Base-by-base conservation (phyloP, 345 rosid genomes). In the Cardamine resedifolia region DNA sequence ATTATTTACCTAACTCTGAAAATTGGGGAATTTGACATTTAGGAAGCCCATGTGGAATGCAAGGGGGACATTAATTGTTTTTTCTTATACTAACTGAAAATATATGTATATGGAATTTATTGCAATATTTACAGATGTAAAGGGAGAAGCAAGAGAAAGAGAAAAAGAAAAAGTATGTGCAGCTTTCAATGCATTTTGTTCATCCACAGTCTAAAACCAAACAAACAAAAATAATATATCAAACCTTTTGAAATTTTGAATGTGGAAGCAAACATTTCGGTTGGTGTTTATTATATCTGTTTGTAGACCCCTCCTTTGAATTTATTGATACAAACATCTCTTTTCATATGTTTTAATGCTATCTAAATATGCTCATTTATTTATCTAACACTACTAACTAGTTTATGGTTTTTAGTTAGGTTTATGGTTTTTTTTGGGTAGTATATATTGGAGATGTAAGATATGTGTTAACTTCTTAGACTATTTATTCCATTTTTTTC, bases 141-240 rank as follows among this genome's bases (percentile, higher is more conserved):
- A 66, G 72, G 51, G 18, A 18, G 5, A 11, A 60, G 41, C 19
- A 23, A 57, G 23, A 57, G 61, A 61, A 23, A 57, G 23, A 57
- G 61, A 61, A 75, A 69, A 66, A 58, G 48, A 58, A 48, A 68
- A 75, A 48, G 70, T 44, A 68, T 33, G 65, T 68, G 70, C 75
- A 69, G 33, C 59, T 76, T 69, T 76, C 75, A 76, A 76, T 76
- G 79, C 79, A 53, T 60, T 23, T 60, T 23, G 39, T 45, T 76
- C 66, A 57, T 56, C 59, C 71, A 74, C 47, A 45, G 65, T 73
- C 44, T 64, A 12, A 64, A 55, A 64, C 50, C 16, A 47, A 47
- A 26, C 56, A 53, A 24, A 50, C 18, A 5, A 45, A 43, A 10
- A 39, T 71, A 39, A 58, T 58, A 59, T 7, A 23, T 33, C 56